These are phyloP conservation scores for Rhodotorula sp. DNA, from an alignment of 1,284 basidiomycete species.

Conservation along the genomic window DNA sequence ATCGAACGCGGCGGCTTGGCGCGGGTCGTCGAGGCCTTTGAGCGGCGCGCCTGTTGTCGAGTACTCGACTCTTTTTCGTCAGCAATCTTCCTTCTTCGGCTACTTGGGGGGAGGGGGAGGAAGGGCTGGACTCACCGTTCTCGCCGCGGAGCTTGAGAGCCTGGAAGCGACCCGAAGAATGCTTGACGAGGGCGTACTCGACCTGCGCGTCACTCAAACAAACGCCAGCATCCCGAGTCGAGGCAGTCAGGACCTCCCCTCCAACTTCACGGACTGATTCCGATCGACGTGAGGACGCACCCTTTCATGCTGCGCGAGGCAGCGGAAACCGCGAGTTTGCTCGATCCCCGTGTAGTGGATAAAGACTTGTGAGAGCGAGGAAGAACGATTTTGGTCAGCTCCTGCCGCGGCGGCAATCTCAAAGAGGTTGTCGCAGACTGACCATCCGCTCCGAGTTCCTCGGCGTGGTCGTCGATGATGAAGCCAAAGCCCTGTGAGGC, in stretches of 20 bases:
- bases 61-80: neutral
- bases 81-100: neutral
- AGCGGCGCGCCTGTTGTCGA: neutral
- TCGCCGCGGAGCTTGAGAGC: conserved; percentile 5
- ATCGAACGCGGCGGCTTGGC: neutral
- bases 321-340: conserved; percentile 4
- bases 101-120: no score
- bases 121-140: neutral
- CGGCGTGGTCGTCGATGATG: conserved; percentile 16
- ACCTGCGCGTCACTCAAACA: neutral
- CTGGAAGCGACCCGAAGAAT: conserved; percentile 1
- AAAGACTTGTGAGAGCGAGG: conserved; percentile 9
- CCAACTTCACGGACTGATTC: no score
- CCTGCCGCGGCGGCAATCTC: neutral
- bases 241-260: neutral
- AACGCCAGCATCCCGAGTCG: no score
- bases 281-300: neutral
- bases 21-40: conserved; percentile 1
- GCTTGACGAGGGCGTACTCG: conserved; percentile 8
- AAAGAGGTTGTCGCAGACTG: neutral
- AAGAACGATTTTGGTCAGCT: neutral
- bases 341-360: conserved; percentile 22
- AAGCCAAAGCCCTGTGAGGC: conserved; percentile 18
- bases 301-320: conserved; percentile 1
- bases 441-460: conserved; percentile 8